Conservation (phyloP, 345 rosid genomes). For the Anacardium occidentale region DNA sequence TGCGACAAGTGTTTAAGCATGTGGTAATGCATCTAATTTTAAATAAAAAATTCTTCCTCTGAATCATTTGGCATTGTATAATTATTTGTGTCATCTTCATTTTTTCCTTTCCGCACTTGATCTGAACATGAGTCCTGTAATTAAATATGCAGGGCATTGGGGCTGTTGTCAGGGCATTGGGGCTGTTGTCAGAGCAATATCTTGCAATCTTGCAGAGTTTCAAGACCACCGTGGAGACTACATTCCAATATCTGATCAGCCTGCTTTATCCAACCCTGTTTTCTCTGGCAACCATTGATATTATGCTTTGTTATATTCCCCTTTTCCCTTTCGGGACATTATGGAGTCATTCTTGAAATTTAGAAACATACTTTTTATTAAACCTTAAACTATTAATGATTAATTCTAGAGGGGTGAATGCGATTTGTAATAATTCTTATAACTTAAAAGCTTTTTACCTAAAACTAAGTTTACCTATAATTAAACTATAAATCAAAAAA, state of each 20-base stretch:
- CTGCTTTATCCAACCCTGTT: slow-evolving; percentile 61
- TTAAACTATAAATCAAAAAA: no score
- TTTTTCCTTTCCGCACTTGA: slow-evolving; percentile 2
- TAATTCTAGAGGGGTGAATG: no score
- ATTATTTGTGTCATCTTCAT: background rate
- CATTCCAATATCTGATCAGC: slow-evolving; percentile 71
- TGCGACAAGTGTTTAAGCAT: slow-evolving; percentile 77
- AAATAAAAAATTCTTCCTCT: slow-evolving; percentile 4
- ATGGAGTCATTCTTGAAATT: background rate
- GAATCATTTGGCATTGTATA: background rate
- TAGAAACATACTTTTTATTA: background rate
- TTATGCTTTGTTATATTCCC: slow-evolving; percentile 2
- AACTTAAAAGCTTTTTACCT: no score
- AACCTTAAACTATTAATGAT: no score
- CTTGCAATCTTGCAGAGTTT: slow-evolving; percentile 77
- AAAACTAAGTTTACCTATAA: no score
- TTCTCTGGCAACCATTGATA: slow-evolving; percentile 20
- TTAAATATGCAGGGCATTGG: slow-evolving; percentile 60
- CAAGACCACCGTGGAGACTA: slow-evolving; percentile 69
- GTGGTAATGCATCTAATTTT: slow-evolving; percentile 49
- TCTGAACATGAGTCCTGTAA: slow-evolving; percentile 9
- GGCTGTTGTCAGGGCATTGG: no score
- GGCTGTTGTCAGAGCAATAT: slow-evolving; percentile 79
- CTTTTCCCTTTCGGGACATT: background rate
- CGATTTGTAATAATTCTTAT: no score